Conservation (phyloP, 352 stramenopile species). For the Globisporangium lucens region DNA sequence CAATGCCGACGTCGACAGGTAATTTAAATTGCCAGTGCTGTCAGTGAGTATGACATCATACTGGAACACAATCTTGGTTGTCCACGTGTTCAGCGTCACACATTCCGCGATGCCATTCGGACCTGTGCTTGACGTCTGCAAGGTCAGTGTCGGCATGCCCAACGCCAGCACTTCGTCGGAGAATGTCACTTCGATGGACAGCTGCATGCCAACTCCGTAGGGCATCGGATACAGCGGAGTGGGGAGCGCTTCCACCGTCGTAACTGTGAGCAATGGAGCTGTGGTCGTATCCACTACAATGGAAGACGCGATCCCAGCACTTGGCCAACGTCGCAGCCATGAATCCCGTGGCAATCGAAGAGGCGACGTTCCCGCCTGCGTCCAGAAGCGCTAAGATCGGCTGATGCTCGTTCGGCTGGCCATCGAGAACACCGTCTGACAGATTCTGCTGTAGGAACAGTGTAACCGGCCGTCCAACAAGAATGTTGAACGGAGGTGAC, state of each 20-base stretch:
- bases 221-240: conserved; percentile 43
- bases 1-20: conserved; percentile 52
- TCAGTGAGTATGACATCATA: conserved; percentile 67
- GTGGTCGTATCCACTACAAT: conserved; percentile 64
- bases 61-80: conserved; percentile 53
- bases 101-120: conserved; percentile 54
- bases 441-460: conserved; percentile 48
- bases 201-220: conserved; percentile 59
- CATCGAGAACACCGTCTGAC: conserved; percentile 69
- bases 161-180: conserved; percentile 70
- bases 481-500: conserved; percentile 56
- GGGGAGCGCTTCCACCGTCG: conserved; percentile 36
- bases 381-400: conserved; percentile 63
- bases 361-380: conserved; percentile 63
- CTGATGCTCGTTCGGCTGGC: conserved; percentile 69
- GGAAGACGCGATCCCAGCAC: conserved; percentile 47
- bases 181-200: conserved; percentile 70
- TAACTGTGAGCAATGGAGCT: conserved; percentile 44
- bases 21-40: conserved; percentile 51
- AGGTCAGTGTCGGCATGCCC: conserved; percentile 48
- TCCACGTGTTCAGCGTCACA: conserved; percentile 53
- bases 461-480: conserved; percentile 43
- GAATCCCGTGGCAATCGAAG: conserved; percentile 35
- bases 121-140: conserved; percentile 38
- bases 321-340: conserved; percentile 58